Evolutionary conservation across 2,329 filamentous ascomycete genomes (phyloP).

Genomic region (Aaosphaeria pasadenensis): DNA sequence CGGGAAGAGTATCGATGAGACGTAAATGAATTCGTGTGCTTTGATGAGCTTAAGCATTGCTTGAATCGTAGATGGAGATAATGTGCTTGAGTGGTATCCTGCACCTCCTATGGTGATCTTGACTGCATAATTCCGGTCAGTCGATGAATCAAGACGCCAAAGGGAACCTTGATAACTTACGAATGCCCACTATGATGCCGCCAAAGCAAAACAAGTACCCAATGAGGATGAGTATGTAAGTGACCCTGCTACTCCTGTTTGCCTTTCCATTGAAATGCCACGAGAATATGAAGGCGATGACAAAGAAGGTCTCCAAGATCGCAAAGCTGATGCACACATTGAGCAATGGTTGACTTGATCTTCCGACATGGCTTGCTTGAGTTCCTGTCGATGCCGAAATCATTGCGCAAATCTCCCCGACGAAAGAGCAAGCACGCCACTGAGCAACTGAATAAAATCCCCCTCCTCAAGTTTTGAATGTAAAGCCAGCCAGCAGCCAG

Average conservation of each 20-base stretch:
- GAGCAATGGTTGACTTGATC: conserved; percentile 10
- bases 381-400: not conserved
- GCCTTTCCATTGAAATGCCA: conserved; percentile 14
- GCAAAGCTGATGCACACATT: conserved; percentile 18
- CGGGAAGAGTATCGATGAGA: conserved; percentile 13
- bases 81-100: conserved; percentile 9
- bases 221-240: conserved; percentile 9
- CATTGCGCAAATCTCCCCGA: not conserved
- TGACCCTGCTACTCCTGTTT: conserved; percentile 8
- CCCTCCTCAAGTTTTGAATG: too few relatives aligned
- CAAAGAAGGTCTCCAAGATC: conserved; percentile 15
- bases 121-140: conserved; percentile 8
- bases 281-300: conserved; percentile 15
- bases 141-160: not conserved
- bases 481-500: too few relatives aligned
- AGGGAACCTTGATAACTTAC: conserved; percentile 5
- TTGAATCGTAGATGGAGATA: conserved; percentile 7
- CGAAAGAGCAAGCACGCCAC: too few relatives aligned
- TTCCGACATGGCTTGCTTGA: not conserved
- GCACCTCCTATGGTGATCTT: conserved; percentile 15
- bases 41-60: conserved; percentile 13
- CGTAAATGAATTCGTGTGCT: conserved; percentile 9
- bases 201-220: conserved; percentile 16
- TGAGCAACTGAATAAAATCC: too few relatives aligned
- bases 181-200: conserved; percentile 13